Percentiles rank a stretch among this genome's conserved stretches.
Evolutionary conservation across 192 early-diverging fungal genomes (phyloP).

Genomic region (Bifiguratus adelaidae): DNA sequence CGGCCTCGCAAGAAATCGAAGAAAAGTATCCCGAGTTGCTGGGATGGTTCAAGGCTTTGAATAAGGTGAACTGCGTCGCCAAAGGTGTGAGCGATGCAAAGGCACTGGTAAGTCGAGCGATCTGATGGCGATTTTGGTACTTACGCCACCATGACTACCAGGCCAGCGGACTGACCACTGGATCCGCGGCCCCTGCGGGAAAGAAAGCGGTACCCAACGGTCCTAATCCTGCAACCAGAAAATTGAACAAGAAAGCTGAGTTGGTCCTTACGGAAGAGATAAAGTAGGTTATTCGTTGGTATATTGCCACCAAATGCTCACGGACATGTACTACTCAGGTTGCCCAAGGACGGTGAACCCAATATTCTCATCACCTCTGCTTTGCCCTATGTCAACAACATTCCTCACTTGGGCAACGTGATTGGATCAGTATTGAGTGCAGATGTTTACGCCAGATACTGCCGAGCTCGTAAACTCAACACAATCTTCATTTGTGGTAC

Average conservation of each 20-base stretch:
- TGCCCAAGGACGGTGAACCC: constrained; percentile 53
- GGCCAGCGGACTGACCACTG: no score
- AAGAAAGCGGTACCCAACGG: no score
- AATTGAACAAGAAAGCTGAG: no score
- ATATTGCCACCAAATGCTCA: no score
- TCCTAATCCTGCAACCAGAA: no score
- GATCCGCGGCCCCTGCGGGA: no score
- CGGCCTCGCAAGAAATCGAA: background rate
- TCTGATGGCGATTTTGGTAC: no score
- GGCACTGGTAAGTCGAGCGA: background rate
- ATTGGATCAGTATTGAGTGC: constrained; percentile 97
- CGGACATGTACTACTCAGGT: constrained; percentile 6
- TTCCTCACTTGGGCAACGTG: constrained; percentile 98
- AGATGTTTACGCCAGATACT: constrained; percentile 93
- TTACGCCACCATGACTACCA: no score
- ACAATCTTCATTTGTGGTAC: constrained; percentile 92
- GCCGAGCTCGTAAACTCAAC: constrained; percentile 82
- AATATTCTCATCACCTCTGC: constrained; percentile 96
- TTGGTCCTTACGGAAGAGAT: no score
- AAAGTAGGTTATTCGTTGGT: no score
- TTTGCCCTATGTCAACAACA: constrained; percentile 97
- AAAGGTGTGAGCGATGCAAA: background rate
- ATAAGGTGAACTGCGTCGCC: background rate
- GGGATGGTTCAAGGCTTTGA: background rate
- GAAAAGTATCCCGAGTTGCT: background rate